Evolutionary conservation across 2,329 filamentous ascomycete genomes (phyloP), one percentile per base, ranked within the genome.

Genomic region (Fusarium protoensiforme): DNA sequence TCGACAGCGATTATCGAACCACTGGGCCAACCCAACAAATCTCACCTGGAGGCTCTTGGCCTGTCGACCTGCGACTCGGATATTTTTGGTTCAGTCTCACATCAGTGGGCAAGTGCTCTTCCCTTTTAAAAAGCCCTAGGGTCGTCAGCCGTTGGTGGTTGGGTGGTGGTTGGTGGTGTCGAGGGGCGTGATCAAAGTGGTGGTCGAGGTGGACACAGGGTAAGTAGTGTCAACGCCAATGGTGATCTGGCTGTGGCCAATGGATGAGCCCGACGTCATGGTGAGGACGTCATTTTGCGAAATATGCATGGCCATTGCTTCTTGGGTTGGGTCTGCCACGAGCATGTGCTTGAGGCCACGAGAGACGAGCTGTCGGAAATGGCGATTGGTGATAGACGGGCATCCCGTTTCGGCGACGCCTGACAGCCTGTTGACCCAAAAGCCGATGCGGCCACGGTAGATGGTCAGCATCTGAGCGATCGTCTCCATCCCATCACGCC

Each of bases 201-300:
- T 75, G 64, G 60, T 64, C 48, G 29, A 58, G 53, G 70, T 77
- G 74, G 75, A 74, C 69, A 75, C 71, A 75, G 68, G 67, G 67
- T 71, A 73, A 71, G 63, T 68, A 70, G 68, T 71, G 75, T 74
- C 69, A 46, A 77, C 71, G 61, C 75, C 73, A 71, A 64, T 53
- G 51, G 68, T 70, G 69, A 75, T 72, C 72, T 68, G 61, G 63
- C 27, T 56, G 48, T 69, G 56, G 58, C 69, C 73, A 77, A 70
- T 62, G 57, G 64, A 69, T 63, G 69, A 46, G 46, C 51, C 56
- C 57, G 68, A 72, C 71, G 75, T 75, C 76, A 78, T 76, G 63
- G 48, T 69, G 65, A 72, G 73, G 58, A 78, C 76, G 74, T 78
- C 76, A 78, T 73, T 66, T 65, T 71, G 63, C 29, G 46, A 68